phyloP scores from a whole-genome alignment of 78 protist genomes.

The Planoprotostelium fungivorum region DNA sequence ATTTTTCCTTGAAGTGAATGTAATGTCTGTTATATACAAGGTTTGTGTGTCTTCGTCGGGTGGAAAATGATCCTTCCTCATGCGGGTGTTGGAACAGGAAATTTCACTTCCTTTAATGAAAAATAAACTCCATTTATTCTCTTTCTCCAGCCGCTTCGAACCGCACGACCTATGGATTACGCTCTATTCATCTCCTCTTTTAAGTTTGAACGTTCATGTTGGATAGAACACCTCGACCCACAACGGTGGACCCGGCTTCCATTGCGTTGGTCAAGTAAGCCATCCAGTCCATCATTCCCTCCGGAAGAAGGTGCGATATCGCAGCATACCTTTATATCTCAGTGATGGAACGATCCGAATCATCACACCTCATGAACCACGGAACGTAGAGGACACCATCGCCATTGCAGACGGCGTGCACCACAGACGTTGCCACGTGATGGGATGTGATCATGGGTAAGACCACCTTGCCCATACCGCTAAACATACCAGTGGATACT shows the following conservation, averaged over 20 bases:
- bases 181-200: too few relatives aligned
- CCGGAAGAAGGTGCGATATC: background rate
- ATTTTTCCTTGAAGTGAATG: too few relatives aligned
- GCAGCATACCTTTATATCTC: background rate
- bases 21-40: too few relatives aligned
- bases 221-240: background rate
- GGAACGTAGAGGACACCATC: background rate
- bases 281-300: background rate
- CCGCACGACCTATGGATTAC: too few relatives aligned
- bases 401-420: background rate
- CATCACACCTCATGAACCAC: background rate
- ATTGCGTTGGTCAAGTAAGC: background rate
- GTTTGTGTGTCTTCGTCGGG: too few relatives aligned
- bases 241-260: background rate
- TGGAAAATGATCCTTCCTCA: too few relatives aligned
- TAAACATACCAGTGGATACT: background rate
- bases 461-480: background rate
- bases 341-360: background rate
- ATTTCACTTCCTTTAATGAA: too few relatives aligned
- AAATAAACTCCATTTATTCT: too few relatives aligned
- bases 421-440: background rate
- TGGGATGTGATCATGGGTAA: background rate
- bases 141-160: too few relatives aligned
- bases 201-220: background rate
- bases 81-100: too few relatives aligned